phyloP scores from a whole-genome alignment of 257 asterid genomes.

The Cynanchum wilfordii region DNA sequence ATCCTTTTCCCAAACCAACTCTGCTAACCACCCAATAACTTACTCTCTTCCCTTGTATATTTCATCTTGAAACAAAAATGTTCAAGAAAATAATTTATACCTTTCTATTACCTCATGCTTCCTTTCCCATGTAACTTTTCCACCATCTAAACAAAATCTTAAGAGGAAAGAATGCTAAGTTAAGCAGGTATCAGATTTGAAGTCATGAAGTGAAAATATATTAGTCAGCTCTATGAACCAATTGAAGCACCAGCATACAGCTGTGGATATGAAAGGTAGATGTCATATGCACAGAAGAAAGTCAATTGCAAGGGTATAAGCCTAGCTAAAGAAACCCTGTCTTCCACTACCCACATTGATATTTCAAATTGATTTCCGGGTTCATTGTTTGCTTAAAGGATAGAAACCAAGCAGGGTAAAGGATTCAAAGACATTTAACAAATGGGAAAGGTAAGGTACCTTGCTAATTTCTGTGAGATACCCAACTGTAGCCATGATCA shows the following conservation, averaged over 20 bases:
- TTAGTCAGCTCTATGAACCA: neutral
- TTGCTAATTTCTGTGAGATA: neutral
- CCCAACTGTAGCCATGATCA: neutral
- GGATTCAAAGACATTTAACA: neutral
- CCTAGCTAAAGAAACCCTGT: neutral
- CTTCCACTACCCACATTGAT: neutral
- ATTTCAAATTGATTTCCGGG: neutral
- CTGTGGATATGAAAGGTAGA: neutral
- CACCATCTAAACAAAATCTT: neutral
- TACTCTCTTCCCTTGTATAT: neutral
- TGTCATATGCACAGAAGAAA: neutral
- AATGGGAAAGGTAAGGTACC: neutral
- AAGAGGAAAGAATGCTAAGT: no score
- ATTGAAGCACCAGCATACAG: neutral
- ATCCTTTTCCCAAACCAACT: neutral
- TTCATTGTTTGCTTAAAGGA: neutral
- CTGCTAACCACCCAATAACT: neutral
- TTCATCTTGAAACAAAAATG: neutral
- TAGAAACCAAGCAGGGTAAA: neutral
- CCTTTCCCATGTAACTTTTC: neutral
- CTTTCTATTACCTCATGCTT: neutral
- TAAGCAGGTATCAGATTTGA: neutral
- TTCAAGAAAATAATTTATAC: no score
- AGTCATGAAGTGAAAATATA: neutral
- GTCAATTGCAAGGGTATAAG: neutral